Percentiles rank a stretch among this genome's conserved stretches.
Evolutionary conservation across 2,329 filamentous ascomycete genomes (phyloP).

Genomic region (Neobulgaria alba): DNA sequence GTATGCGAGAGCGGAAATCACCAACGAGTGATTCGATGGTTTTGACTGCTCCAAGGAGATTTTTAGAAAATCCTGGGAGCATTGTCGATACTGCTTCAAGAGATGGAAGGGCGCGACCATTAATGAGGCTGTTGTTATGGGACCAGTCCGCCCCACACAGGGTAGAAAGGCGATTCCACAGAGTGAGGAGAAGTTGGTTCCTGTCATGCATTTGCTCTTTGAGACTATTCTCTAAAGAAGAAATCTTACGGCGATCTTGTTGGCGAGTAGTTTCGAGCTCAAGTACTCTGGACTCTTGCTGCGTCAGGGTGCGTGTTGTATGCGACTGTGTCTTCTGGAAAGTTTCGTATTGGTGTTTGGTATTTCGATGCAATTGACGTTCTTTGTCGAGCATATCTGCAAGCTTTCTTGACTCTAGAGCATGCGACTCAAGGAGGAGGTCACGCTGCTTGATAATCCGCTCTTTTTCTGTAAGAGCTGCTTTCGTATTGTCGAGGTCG

Average conservation of each 20-base stretch:
- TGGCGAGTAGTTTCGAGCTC: conserved; percentile 77
- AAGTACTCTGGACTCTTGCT: conserved; percentile 73
- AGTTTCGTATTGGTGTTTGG: conserved; percentile 80
- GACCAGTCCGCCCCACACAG: conserved; percentile 90
- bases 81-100: conserved; percentile 80
- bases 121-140: conserved; percentile 80
- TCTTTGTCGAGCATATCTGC: conserved; percentile 89
- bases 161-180: conserved; percentile 82
- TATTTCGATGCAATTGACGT: conserved; percentile 72
- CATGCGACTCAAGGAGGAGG: conserved; percentile 76
- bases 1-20: conserved; percentile 71
- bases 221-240: conserved; percentile 64
- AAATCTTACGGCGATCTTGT: conserved; percentile 69
- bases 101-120: conserved; percentile 72
- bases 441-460: conserved; percentile 85
- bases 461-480: conserved; percentile 80
- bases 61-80: conserved; percentile 81
- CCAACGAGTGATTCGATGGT: conserved; percentile 73
- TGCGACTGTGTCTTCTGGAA: conserved; percentile 82
- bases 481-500: conserved; percentile 72
- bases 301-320: conserved; percentile 74
- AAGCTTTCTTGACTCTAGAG: conserved; percentile 75
- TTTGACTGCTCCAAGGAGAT: conserved; percentile 78
- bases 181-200: conserved; percentile 75
- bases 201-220: conserved; percentile 84